Evolutionary conservation across 345 rosid genomes (phyloP).

Genomic region (Brassica carinata): DNA sequence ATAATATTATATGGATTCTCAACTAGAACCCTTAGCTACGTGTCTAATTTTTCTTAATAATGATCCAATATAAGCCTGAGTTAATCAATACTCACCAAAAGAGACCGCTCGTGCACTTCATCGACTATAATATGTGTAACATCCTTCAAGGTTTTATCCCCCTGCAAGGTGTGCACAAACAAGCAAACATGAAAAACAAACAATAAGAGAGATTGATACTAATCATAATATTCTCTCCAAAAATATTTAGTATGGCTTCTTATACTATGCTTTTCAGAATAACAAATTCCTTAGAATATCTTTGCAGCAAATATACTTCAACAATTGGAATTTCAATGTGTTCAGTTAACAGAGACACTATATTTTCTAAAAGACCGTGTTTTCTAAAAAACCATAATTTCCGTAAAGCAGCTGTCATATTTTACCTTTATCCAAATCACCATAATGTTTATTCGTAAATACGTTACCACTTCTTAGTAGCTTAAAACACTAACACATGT

Average conservation of each 20-base stretch:
- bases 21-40: conserved; percentile 1
- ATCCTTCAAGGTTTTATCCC: conserved; percentile 69
- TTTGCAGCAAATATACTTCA: conserved; percentile 15
- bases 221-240: not conserved
- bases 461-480: conserved; percentile 12
- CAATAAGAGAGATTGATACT: conserved; percentile 7
- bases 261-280: not conserved
- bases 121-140: conserved; percentile 88
- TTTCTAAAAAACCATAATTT: conserved; percentile 13
- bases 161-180: conserved; percentile 50
- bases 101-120: conserved; percentile 96
- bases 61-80: not conserved
- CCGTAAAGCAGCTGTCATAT: conserved; percentile 3
- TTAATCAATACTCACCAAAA: conserved; percentile 63
- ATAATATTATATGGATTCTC: not conserved
- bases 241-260: not conserved
- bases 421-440: not conserved
- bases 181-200: not conserved
- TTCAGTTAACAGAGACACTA: conserved; percentile 2
- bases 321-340: not conserved
- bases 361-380: conserved; percentile 2
- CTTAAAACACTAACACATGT: not conserved
- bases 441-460: conserved; percentile 12
- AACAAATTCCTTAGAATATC: not conserved
- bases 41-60: conserved; percentile 1